Evolutionary conservation across 441 rosid genomes (phyloP), one percentile per base, ranked within the genome.

Genomic region (Populus tomentosa): DNA sequence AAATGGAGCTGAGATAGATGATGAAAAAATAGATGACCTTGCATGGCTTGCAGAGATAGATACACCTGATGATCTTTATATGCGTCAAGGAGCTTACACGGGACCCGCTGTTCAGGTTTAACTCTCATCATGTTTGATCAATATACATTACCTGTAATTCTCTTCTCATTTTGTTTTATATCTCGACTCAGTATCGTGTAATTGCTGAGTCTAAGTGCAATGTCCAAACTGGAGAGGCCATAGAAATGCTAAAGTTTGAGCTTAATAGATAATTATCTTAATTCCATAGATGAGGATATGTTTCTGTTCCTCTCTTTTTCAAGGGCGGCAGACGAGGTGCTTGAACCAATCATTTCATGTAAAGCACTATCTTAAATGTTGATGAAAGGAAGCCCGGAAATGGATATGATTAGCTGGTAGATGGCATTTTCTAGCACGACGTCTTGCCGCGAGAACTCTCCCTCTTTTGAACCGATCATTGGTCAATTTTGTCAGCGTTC

Each of bases 41-140:
- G 97, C 93, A 24, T 92, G 98, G 99, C 97, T 95, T 69, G 91
- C 90, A 5, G 91, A 91, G 89, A 86, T 83, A 7, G 88, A 85
- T 23, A 84, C 94, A 3, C 94, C 97, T 3, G 91, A 86, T 23
- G 81, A 89, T 74, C 92, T 95, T 35, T 85, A 89, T 73, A 95
- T 95, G 98, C 94, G 87, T 13, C 71, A 76, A 0, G 96, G 90
- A 18, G 72, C 66, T 67, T 95, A 95, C 76, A 73, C 75, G 1
- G 98, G 98, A 50, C 98, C 97, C 3, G 61, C 82, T 36, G 72
- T 93, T 80, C 69, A 59, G 79, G 75, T 78, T 68, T 89, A 89
- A 88, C 67, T 56, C 21, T 38, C 65, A n/a, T 38, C 71, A 24
- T 65, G 68, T 65, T 65, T 26, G 68, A 23, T 65, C 23, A 56